These are phyloP conservation scores for Backusella australiensis DNA, from an alignment of 192 early-diverging fungal genomes.

Conservation along the genomic window DNA sequence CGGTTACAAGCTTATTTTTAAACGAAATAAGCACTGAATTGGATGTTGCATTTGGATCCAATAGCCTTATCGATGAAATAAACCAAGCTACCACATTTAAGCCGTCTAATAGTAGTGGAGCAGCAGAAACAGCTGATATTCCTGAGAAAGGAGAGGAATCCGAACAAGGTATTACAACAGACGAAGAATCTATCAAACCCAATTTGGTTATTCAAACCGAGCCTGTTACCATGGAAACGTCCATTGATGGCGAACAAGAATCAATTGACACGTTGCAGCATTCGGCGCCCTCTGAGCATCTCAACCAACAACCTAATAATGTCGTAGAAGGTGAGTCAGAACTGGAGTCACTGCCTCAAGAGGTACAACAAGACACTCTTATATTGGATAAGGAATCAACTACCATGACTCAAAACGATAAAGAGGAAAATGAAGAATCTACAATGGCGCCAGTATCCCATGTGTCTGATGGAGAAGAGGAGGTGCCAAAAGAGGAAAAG, in stretches of 20 bases:
- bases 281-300: not conserved
- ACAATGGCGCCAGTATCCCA: not conserved
- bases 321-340: not conserved
- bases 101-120: not conserved
- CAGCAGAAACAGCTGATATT: not conserved
- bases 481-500: not conserved
- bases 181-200: not conserved
- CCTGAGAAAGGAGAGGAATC: not conserved
- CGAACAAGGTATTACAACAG: not conserved
- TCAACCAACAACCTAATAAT: not conserved
- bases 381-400: not conserved
- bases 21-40: not conserved
- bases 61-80: not conserved
- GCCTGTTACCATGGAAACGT: not conserved
- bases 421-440: not conserved
- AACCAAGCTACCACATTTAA: not conserved
- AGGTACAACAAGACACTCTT: not conserved
- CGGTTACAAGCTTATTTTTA: not conserved
- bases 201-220: not conserved
- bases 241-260: not conserved
- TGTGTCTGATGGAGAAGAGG: not conserved
- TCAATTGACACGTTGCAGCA: not conserved
- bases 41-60: not conserved
- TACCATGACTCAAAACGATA: not conserved
- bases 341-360: not conserved